Evolutionary conservation across 768 basidiomycete species (phyloP).

Genomic region (Phlebiopsis flavidoalba): DNA sequence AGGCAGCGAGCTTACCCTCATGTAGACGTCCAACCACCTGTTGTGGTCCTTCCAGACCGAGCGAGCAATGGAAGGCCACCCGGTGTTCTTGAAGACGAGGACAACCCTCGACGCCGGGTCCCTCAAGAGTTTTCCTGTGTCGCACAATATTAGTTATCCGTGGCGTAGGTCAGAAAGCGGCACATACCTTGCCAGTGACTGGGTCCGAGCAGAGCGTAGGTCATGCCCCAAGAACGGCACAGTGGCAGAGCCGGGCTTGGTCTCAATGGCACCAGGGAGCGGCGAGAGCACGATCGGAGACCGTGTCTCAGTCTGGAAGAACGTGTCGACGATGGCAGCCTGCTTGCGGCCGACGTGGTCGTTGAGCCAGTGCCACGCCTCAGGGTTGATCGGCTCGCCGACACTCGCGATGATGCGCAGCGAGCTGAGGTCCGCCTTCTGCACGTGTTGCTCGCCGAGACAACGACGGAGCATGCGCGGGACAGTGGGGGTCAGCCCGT

Average conservation of each 20-base stretch:
- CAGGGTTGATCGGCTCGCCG: slow-evolving; percentile 98
- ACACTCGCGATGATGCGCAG: slow-evolving; percentile 89
- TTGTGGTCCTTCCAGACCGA: slow-evolving; percentile 91
- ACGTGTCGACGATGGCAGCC: slow-evolving; percentile 93
- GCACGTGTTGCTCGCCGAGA: slow-evolving; percentile 82
- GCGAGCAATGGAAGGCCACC: slow-evolving; percentile 97
- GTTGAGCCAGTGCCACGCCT: slow-evolving; percentile 99
- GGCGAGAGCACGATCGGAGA: slow-evolving; percentile 94
- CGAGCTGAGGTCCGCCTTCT: slow-evolving; percentile 73
- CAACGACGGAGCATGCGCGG: slow-evolving; percentile 78
- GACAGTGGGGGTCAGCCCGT: no score
- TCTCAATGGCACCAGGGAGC: slow-evolving; percentile 92
- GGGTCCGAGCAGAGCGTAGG: slow-evolving; percentile 87
- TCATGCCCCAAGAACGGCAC: slow-evolving; percentile 97
- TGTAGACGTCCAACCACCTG: slow-evolving; percentile 74
- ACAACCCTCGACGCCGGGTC: slow-evolving; percentile 89
- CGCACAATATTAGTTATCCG: not conserved
- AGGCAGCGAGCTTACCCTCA: slow-evolving; percentile 36
- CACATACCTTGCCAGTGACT: slow-evolving; percentile 48
- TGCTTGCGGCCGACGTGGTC: slow-evolving; percentile 85
- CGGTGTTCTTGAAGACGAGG: slow-evolving; percentile 73
- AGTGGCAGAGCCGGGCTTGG: slow-evolving; percentile 94
- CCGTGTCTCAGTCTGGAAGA: slow-evolving; percentile 93
- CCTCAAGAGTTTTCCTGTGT: slow-evolving; percentile 54
- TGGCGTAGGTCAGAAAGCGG: not conserved